phyloP scores from a whole-genome alignment of 257 asterid species.

The Petunia axillaris region DNA sequence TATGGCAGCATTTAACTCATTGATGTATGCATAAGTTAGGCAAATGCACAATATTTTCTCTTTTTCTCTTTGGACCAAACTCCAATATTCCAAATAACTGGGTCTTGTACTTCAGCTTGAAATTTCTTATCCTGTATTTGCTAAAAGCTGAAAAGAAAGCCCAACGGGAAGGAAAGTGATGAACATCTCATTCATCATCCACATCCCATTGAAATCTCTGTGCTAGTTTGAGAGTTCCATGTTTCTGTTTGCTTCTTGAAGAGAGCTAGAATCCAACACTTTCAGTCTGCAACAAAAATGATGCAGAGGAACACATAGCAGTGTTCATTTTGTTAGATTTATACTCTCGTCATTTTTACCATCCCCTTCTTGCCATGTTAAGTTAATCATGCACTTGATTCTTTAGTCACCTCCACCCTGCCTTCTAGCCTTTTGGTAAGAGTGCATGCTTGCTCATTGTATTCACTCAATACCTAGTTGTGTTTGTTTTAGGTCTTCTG shows the following conservation, averaged over 20 bases:
- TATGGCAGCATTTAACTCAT: neutral
- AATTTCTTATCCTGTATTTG: neutral
- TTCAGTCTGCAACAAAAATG: neutral
- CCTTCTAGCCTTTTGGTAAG: too few relatives aligned
- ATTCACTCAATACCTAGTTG: too few relatives aligned
- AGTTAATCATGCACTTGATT: neutral
- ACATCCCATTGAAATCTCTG: neutral
- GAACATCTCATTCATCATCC: neutral
- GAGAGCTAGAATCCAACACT: neutral
- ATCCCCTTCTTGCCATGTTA: neutral
- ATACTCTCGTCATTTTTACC: neutral
- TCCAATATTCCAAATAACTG: neutral
- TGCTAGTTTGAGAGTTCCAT: too few relatives aligned
- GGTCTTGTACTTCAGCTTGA: neutral
- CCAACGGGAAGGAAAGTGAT: neutral
- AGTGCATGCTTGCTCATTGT: too few relatives aligned
- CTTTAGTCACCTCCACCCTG: too few relatives aligned
- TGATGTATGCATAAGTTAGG: conserved; percentile 21
- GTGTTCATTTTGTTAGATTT: neutral
- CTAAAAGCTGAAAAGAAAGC: neutral
- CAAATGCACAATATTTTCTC: neutral
- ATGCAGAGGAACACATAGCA: neutral
- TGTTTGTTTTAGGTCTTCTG: too few relatives aligned
- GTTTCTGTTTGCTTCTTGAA: neutral
- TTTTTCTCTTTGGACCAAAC: neutral